Percentiles rank a stretch among this genome's conserved stretches.
These are phyloP conservation scores for Torulaspora gathmanii DNA, from an alignment of 805 yeast genomes.

Conservation along the genomic window DNA sequence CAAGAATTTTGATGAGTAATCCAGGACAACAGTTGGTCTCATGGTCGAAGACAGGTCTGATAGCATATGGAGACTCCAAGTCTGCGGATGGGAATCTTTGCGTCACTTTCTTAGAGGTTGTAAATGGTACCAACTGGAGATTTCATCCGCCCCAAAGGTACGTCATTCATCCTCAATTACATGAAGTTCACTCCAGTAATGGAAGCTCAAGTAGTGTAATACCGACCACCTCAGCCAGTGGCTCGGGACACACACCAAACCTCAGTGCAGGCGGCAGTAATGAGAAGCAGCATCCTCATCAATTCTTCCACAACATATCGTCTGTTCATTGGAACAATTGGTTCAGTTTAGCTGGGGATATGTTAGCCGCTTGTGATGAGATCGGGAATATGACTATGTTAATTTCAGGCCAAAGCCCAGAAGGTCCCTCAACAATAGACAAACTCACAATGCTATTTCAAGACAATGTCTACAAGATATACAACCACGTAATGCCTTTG, in stretches of 20 bases:
- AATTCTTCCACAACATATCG: slow-evolving; percentile 37
- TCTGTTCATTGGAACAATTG: slow-evolving; percentile 66
- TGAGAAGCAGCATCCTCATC: slow-evolving; percentile 21
- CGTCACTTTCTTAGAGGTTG: slow-evolving; percentile 65
- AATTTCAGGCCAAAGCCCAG: slow-evolving; percentile 46
- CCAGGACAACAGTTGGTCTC: slow-evolving; percentile 39
- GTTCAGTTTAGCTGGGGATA: slow-evolving; percentile 53
- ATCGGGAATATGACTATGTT: slow-evolving; percentile 60
- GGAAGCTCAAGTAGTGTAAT: slow-evolving; percentile 13
- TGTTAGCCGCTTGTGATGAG: slow-evolving; percentile 73
- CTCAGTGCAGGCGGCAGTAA: slow-evolving; percentile 10
- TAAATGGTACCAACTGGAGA: slow-evolving; percentile 76
- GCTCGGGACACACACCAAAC: slow-evolving; percentile 15
- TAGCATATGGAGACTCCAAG: slow-evolving; percentile 57
- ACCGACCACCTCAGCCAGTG: slow-evolving; percentile 14
- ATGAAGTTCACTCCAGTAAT: slow-evolving; percentile 18
- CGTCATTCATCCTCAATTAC: slow-evolving; percentile 32
- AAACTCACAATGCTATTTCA: slow-evolving; percentile 37
- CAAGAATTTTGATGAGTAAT: slow-evolving; percentile 11
- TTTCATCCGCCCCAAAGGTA: slow-evolving; percentile 45
- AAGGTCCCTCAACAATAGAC: slow-evolving; percentile 33
- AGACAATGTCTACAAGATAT: slow-evolving; percentile 36
- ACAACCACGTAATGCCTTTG: slow-evolving; percentile 30
- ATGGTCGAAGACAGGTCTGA: slow-evolving; percentile 83
- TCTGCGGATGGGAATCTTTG: slow-evolving; percentile 40